Conservation (phyloP, 2,329 filamentous ascomycete species). For the Aspergillus unguis region DNA sequence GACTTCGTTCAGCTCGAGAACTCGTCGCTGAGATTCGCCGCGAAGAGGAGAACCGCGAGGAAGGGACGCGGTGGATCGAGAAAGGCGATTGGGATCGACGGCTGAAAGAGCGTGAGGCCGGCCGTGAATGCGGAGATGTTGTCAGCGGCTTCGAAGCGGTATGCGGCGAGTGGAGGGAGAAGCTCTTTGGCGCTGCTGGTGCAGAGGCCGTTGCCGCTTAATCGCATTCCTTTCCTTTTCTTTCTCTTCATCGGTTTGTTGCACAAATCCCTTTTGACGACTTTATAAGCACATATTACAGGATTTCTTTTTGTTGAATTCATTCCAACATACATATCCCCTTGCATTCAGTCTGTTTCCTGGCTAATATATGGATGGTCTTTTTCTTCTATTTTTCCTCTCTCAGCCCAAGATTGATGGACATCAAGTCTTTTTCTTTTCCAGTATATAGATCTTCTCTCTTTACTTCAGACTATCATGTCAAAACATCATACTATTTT, state of each 20-base stretch:
- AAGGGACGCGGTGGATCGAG: constrained; percentile 77
- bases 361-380: background rate
- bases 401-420: background rate
- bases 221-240: background rate
- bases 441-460: background rate
- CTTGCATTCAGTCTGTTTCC: background rate
- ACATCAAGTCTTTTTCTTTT: background rate
- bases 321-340: background rate
- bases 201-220: constrained; percentile 33
- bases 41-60: constrained; percentile 77
- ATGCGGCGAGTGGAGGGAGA: constrained; percentile 77
- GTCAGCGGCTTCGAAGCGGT: constrained; percentile 89
- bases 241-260: background rate
- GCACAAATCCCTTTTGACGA: background rate
- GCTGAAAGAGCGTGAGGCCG: constrained; percentile 74
- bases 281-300: background rate
- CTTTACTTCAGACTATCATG: background rate
- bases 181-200: constrained; percentile 56
- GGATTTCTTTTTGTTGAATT: background rate
- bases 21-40: constrained; percentile 79
- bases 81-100: constrained; percentile 79
- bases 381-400: background rate
- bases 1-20: constrained; percentile 77
- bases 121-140: constrained; percentile 78
- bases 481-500: no score